Base-by-base conservation (phyloP, 2,329 filamentous ascomycete species). In the Phyllosticta citrichinensis region DNA sequence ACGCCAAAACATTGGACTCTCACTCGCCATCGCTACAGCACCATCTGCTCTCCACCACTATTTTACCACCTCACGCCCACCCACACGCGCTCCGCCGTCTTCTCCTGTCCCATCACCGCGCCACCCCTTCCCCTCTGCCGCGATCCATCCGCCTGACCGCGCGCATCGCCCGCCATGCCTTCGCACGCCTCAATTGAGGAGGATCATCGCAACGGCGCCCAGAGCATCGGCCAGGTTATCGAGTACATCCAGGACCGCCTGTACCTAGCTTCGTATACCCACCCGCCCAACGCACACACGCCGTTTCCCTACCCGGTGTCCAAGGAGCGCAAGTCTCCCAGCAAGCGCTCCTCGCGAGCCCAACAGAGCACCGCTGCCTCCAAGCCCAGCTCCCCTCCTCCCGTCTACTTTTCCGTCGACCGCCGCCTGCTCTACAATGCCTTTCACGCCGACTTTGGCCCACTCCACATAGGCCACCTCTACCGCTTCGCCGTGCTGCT, bases 401-500 rank as follows among this genome's bases (percentile, higher is more conserved):
- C 94, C 0, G 92, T 89, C 72, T 99, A 97, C 78, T 99, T 99
- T 76, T 93, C 91, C 57, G 87, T 97, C 66, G 94, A 99, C 72
- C 90, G 96, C 71, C 87, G 81, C 51, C 85, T 99, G 53, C 82
- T 96, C 55, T 99, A 99, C 81, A 99, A 99, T 75, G 92, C 93
- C 33, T 99, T 99, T 76, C 92, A 97, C 77, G 92, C 95, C 70
- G 94, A 99, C 77, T 99, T 99, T 74, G 94, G 94, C 69, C 94
- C 94, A 69, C 81, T 99, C 63, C 94, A 99, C 79, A 96, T 99
- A 67, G 94, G 94, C 25, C 94, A 99, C 74, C 80, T 99, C 51
- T 99, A 97, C 80, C 85, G 94, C 64, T 99, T 97, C 74, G 93
- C 94, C 4, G 89, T 97, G 59, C 87, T 93, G 69, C 91, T 99